Percentiles rank a stretch among this genome's conserved stretches.
phyloP scores from a whole-genome alignment of 2,329 filamentous ascomycete genomes.

The Zymoseptoria pseudotritici region DNA sequence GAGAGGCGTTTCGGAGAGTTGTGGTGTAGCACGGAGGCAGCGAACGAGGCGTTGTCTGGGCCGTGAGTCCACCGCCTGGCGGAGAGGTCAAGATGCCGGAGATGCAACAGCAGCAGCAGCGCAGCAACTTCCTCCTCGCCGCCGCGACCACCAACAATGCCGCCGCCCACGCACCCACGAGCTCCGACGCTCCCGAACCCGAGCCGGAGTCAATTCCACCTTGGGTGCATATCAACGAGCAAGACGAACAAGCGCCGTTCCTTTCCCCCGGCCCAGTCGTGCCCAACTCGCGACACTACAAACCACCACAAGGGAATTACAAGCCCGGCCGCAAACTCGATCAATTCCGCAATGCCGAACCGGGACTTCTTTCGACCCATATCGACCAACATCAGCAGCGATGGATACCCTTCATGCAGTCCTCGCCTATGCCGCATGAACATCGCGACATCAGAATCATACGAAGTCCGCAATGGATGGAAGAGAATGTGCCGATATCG shows the following conservation, averaged over 20 bases:
- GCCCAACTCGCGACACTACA: constrained; percentile 23
- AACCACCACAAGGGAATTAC: constrained; percentile 24
- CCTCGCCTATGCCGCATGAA: constrained; percentile 28
- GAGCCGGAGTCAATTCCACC: constrained; percentile 27
- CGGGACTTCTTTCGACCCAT: constrained; percentile 27
- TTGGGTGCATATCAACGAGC: constrained; percentile 30
- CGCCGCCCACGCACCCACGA: neutral
- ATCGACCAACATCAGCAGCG: constrained; percentile 28
- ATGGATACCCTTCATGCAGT: constrained; percentile 33
- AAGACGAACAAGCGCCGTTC: constrained; percentile 22
- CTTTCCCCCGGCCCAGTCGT: constrained; percentile 15
- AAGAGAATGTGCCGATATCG: constrained; percentile 42
- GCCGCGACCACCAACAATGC: neutral
- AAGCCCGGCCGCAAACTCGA: constrained; percentile 31
- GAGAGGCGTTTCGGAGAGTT: neutral
- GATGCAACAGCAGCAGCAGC: neutral
- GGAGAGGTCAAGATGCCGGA: neutral
- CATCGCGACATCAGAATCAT: constrained; percentile 28
- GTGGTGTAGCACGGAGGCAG: neutral
- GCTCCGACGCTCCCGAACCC: constrained; percentile 20
- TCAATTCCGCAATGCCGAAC: constrained; percentile 27
- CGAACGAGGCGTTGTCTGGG: neutral
- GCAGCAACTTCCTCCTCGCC: constrained; percentile 1
- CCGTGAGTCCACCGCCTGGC: neutral
- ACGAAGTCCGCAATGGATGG: constrained; percentile 40